Conservation (phyloP, 2,329 filamentous ascomycete species). For the Aspergillus eucalypticola region DNA sequence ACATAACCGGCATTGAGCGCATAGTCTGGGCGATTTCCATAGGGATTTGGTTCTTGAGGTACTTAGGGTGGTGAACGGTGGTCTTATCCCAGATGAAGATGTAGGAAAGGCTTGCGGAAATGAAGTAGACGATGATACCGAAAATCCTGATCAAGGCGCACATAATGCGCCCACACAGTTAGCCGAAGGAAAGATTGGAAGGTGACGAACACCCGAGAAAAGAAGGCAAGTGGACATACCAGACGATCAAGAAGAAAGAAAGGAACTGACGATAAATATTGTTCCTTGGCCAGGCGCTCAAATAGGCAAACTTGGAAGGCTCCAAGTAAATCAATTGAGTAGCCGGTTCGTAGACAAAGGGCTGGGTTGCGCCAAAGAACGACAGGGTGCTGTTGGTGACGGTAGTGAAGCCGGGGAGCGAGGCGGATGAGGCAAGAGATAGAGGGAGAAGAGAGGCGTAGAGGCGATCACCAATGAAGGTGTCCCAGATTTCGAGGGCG, state of each 20-base stretch:
- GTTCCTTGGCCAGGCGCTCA: slow-evolving; percentile 75
- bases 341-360: slow-evolving; percentile 65
- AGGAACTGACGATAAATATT: slow-evolving; percentile 72
- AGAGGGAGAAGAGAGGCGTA: slow-evolving; percentile 73
- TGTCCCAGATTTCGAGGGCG: slow-evolving; percentile 82
- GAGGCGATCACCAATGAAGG: slow-evolving; percentile 74
- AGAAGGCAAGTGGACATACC: slow-evolving; percentile 56
- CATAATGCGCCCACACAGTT: neutral
- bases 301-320: slow-evolving; percentile 74
- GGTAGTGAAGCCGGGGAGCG: slow-evolving; percentile 51
- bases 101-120: slow-evolving; percentile 81
- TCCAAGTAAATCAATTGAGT: slow-evolving; percentile 68
- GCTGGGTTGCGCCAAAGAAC: slow-evolving; percentile 55
- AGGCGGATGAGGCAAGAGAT: slow-evolving; percentile 55
- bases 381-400: slow-evolving; percentile 58
- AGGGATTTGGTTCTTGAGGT: slow-evolving; percentile 87
- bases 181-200: neutral
- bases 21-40: slow-evolving; percentile 83
- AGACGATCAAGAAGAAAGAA: slow-evolving; percentile 80
- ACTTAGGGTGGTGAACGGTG: slow-evolving; percentile 86
- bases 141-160: slow-evolving; percentile 67
- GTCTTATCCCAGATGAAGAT: slow-evolving; percentile 88
- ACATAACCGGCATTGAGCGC: slow-evolving; percentile 76
- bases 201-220: neutral
- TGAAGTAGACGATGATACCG: slow-evolving; percentile 79